Base-by-base conservation (phyloP, 176 grass and related monocot genomes). In the Triticum urartu region DNA sequence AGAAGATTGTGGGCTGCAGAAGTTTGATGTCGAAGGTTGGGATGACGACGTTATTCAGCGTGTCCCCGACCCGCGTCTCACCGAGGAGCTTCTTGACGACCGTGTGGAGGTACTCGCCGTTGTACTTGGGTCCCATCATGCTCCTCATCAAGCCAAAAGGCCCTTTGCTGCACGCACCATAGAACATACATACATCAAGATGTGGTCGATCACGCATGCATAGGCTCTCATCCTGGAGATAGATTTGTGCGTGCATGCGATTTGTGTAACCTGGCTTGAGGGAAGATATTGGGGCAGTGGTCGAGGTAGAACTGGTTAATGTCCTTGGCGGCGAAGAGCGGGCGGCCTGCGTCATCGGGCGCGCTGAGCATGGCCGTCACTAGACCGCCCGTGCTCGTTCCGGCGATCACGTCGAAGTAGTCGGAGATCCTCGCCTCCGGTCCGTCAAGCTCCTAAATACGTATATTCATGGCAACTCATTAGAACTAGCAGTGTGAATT, bases 341-440 rank as follows among this genome's bases (percentile, higher is more conserved):
- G 89, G 30, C 68, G 47, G 6, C n/a, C 68, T 0, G 52, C 0
- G 0, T 6, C 5, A 6, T 88, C 13, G 0, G 89, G 89, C 39
- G 89, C 39, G 5, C 77, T 64, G 77, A 91, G 86, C 89, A 91
- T 91, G 22, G 86, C 77, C 0, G 89, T 81, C 1, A 88, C 89
- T 3, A 91, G 81, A 4, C 86, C 89, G 0, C 91, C 93, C 5
- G 91, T 98, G 89, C 91, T 93, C 8, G 86, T 98, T 54, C 93
- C 93, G 22, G 91, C 85, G n/a, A 98, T 79, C 34, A 98, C 88
- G 35, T 98, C 95, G 80, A 98, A 98, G 33, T 98, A 98, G 78
- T 98, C 90, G 0, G 91, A 68, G 11, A 98, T 20, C 63, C 89
- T 76, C 4, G 9, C 63, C 0, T 71, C 77, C 0, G 59, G 47